Conservation (phyloP, 164 flowering plant genomes). For the Akebia trifoliata region DNA sequence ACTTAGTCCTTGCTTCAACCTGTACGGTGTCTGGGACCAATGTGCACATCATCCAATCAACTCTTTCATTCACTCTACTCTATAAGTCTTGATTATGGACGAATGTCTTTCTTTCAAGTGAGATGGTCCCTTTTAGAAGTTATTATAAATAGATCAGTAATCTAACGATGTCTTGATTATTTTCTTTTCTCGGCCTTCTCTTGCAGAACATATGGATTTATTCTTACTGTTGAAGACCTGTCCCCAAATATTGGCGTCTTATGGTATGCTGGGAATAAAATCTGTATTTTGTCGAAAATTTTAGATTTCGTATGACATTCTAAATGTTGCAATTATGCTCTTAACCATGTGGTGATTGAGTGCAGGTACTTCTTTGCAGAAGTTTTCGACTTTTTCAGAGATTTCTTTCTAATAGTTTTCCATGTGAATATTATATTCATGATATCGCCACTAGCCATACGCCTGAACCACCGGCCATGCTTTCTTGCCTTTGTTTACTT, state of each 20-base stretch:
- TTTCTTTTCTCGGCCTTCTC: slow-evolving; percentile 12
- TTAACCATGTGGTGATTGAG: slow-evolving; percentile 1
- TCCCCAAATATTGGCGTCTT: slow-evolving; percentile 94
- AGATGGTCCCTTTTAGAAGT: neutral
- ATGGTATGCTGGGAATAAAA: slow-evolving; percentile 49
- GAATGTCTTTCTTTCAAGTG: neutral
- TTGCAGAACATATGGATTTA: slow-evolving; percentile 92
- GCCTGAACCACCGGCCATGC: slow-evolving; percentile 86
- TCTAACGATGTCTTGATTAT: neutral
- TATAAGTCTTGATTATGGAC: neutral
- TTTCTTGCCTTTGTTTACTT: slow-evolving; percentile 84
- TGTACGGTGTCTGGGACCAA: neutral
- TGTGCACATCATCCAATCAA: neutral
- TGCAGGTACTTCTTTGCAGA: slow-evolving; percentile 99
- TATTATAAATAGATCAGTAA: neutral
- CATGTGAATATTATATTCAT: slow-evolving; percentile 81
- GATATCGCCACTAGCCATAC: slow-evolving; percentile 84
- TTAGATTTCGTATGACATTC: slow-evolving; percentile 8
- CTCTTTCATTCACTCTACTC: neutral
- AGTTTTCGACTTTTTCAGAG: slow-evolving; percentile 89
- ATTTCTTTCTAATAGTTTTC: slow-evolving; percentile 81
- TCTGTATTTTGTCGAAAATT: slow-evolving; percentile 1
- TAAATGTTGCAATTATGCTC: slow-evolving; percentile 1
- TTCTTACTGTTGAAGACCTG: slow-evolving; percentile 77
- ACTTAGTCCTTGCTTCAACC: neutral